Evolutionary conservation across 441 rosid genomes (phyloP).

Genomic region (Sinapis alba): DNA sequence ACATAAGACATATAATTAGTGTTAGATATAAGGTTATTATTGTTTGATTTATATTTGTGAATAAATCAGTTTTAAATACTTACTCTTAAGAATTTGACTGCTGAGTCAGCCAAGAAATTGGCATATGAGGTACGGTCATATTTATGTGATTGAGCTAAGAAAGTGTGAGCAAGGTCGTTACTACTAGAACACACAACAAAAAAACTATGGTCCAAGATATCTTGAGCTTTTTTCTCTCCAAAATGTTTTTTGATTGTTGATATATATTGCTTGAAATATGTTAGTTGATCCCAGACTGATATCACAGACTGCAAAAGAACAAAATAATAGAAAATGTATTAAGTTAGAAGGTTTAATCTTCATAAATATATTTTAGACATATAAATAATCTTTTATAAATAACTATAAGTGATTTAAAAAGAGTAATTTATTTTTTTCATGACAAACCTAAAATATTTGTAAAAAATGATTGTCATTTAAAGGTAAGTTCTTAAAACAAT

Average conservation of each 20-base stretch:
- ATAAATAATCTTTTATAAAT: no score
- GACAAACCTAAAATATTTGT: no score
- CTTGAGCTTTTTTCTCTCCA: conserved; percentile 32
- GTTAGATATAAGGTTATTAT: background rate
- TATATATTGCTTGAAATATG: conserved; percentile 29
- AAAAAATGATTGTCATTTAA: no score
- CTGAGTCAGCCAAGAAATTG: conserved; percentile 28
- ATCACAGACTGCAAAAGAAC: conserved; percentile 24
- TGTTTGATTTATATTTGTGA: background rate
- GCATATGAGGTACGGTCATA: conserved; percentile 40
- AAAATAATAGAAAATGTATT: background rate
- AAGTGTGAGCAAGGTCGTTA: conserved; percentile 36
- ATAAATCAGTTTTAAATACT: background rate
- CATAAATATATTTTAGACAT: no score
- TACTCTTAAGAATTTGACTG: conserved; percentile 25
- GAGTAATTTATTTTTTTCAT: no score
- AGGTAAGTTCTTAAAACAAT: no score
- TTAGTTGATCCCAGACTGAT: conserved; percentile 38
- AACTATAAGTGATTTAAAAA: no score
- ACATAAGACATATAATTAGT: background rate
- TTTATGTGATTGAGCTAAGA: conserved; percentile 15
- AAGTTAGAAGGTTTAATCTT: no score
- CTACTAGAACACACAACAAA: conserved; percentile 32
- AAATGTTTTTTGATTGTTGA: conserved; percentile 21
- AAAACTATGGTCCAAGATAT: conserved; percentile 30